These are phyloP conservation scores for Adiantum capillusveneris DNA, from an alignment of 75 land plant genomes.

Conservation along the genomic window DNA sequence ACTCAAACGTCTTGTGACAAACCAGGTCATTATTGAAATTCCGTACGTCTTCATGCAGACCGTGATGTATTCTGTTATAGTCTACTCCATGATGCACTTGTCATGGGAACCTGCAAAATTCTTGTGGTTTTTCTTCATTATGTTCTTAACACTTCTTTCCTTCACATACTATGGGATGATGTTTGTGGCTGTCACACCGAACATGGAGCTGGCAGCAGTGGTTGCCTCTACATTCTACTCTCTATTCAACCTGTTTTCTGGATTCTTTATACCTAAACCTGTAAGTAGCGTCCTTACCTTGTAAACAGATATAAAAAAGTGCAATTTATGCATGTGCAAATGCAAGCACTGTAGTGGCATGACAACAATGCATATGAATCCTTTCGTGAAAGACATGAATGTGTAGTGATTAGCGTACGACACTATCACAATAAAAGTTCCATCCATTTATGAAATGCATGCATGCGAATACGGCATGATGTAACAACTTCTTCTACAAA, in stretches of 20 bases:
- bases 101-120: slow-evolving; percentile 19
- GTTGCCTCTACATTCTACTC: slow-evolving; percentile 17
- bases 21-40: slow-evolving; percentile 21
- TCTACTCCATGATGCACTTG: slow-evolving; percentile 19
- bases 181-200: slow-evolving; percentile 30
- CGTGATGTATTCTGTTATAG: slow-evolving; percentile 13
- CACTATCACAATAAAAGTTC: no score
- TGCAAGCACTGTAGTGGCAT: no score
- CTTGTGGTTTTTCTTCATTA: slow-evolving; percentile 17
- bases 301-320: no score
- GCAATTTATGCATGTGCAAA: no score
- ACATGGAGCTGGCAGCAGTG: slow-evolving; percentile 14
- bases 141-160: slow-evolving; percentile 24
- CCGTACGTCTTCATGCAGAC: slow-evolving; percentile 19
- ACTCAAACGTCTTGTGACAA: no score
- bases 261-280: slow-evolving; percentile 24
- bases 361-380: no score
- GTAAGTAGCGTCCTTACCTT: slow-evolving; percentile 10
- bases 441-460: no score
- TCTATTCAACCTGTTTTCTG: slow-evolving; percentile 29
- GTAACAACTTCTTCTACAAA: not conserved
- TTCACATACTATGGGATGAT: slow-evolving; percentile 37
- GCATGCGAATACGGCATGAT: no score
- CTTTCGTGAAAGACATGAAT: not conserved
- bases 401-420: no score